Evolutionary conservation across 2,329 filamentous ascomycete genomes (phyloP), one percentile per base, ranked within the genome.

Genomic region (Onygenales sp.): DNA sequence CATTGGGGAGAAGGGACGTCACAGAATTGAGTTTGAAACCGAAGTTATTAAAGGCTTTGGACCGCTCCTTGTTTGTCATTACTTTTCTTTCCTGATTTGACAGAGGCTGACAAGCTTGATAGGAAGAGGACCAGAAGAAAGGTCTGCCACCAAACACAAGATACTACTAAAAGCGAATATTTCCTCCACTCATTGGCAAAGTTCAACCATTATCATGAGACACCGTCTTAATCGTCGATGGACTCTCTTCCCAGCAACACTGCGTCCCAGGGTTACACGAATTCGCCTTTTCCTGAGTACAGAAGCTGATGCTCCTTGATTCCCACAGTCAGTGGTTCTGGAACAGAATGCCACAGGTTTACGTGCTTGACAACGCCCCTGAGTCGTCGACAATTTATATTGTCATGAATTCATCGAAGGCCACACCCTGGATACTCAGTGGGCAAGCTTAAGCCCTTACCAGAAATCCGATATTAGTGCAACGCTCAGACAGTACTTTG

Each of bases 381-480:
- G 51, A 58, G 9, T 56, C 57, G 9, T 52, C 55, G 5, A 57
- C 58, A 46, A 66, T 59, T 35, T 66, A 62, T 47, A 66, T 68
- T 21, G 56, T 68, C 43, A 64, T 69, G 64, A 66, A 56, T 57
- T 57, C 42, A 58, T 68, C 42, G 41, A 61, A 51, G 64, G 64
- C 13, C 21, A 61, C 43, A 61, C 57, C 10, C 58, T 66, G 13
- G 50, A 59, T 14, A 43, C 53, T 14, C 33, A 49, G 13, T 66
- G 62, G 64, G 43, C 59, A 3, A 7, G 43, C 2, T 54, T 69
- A 32, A 53, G 44, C 43, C 14, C 35, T 43, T 10, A 10, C 6
- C 54, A 68, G 42, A 68, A 66, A 55, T 36, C 61, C 10, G 32
- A 46, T 13, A 60, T 68, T 50, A 17, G 57, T 7, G 45, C 31